Conservation (phyloP, 83 land plant genomes). For the Diphasiastrum complanatum region DNA sequence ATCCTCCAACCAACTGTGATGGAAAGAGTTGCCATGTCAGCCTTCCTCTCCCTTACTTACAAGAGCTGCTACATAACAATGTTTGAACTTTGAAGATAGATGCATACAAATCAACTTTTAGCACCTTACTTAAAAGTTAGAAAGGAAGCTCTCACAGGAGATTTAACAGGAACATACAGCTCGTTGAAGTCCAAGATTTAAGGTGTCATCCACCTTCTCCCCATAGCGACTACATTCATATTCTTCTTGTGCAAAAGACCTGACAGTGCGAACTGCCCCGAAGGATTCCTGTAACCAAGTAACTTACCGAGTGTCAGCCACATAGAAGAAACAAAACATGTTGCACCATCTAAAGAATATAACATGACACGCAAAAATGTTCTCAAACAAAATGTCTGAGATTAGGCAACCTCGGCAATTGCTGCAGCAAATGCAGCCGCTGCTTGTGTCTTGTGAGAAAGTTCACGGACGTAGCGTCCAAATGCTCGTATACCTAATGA, state of each 20-base stretch:
- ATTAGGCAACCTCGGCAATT: slow-evolving; percentile 79
- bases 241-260: slow-evolving; percentile 93
- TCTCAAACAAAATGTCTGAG: neutral
- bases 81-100: neutral
- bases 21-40: slow-evolving; percentile 6
- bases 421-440: slow-evolving; percentile 92
- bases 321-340: no score
- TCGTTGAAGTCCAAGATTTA: slow-evolving; percentile 81
- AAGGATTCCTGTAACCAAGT: slow-evolving; percentile 88
- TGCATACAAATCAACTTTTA: neutral
- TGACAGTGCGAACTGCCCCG: slow-evolving; percentile 91
- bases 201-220: slow-evolving; percentile 74
- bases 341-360: no score
- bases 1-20: slow-evolving; percentile 68
- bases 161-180: slow-evolving; percentile 57
- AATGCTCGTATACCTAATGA: slow-evolving; percentile 77
- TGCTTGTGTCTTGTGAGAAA: slow-evolving; percentile 91
- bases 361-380: no score
- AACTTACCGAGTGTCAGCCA: neutral
- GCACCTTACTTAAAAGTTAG: neutral
- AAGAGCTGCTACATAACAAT: neutral
- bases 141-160: neutral
- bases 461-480: slow-evolving; percentile 88
- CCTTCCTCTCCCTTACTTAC: no score
- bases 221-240: slow-evolving; percentile 69